These are phyloP conservation scores for Suillus paluster DNA, from an alignment of 768 basidiomycete genomes.

Conservation along the genomic window DNA sequence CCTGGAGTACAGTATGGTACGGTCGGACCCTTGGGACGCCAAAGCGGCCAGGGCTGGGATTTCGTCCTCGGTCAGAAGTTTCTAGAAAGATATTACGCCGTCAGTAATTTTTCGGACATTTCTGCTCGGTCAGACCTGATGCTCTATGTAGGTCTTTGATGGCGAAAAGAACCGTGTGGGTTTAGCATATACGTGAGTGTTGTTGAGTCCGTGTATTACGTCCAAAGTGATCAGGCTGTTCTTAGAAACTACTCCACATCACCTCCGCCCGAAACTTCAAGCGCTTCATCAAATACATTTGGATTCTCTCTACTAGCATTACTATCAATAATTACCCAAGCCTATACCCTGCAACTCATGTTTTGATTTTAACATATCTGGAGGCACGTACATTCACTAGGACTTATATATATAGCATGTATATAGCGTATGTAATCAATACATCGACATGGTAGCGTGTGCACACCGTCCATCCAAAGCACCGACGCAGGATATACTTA, in stretches of 20 bases:
- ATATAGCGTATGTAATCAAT: too few relatives aligned
- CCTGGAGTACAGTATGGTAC: slow-evolving; percentile 3
- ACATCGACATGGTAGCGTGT: too few relatives aligned
- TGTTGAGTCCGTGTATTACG: not conserved
- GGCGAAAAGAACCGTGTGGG: not conserved
- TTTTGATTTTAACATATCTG: not conserved
- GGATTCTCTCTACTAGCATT: not conserved
- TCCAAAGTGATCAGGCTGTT: not conserved
- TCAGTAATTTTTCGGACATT: not conserved
- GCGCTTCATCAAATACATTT: not conserved
- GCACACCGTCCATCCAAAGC: too few relatives aligned
- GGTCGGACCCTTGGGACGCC: not conserved
- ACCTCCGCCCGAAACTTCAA: not conserved
- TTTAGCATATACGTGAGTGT: not conserved
- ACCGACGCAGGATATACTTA: too few relatives aligned
- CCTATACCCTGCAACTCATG: not conserved
- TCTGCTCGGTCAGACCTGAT: not conserved
- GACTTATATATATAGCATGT: not conserved
- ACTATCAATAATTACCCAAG: not conserved
- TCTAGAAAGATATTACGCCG: slow-evolving; percentile 6
- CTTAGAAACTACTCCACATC: not conserved
- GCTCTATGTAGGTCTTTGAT: not conserved
- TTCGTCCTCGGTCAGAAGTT: slow-evolving; percentile 9
- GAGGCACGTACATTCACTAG: not conserved
- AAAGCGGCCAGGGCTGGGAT: slow-evolving; percentile 3